Percentiles rank a stretch among this genome's conserved stretches.
Evolutionary conservation across 495 filamentous ascomycete genomes (phyloP).

Genomic region (Echria macrotheca): DNA sequence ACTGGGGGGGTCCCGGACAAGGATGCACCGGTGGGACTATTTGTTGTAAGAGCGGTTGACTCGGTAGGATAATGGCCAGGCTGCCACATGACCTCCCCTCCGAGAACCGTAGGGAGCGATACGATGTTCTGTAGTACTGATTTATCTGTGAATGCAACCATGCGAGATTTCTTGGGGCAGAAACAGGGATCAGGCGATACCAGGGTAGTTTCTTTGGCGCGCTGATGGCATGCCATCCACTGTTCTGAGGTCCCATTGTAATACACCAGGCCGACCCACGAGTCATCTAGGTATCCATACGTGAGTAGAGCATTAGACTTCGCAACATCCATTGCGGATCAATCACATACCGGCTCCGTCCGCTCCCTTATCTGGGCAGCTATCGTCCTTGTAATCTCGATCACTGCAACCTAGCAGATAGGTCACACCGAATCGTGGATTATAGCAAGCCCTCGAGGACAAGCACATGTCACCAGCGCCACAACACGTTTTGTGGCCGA

Average conservation of each 20-base stretch:
- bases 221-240: slow-evolving; percentile 6
- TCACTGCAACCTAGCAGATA: slow-evolving; percentile 31
- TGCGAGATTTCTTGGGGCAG: background rate
- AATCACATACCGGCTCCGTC: background rate
- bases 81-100: too few species aligned
- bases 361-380: slow-evolving; percentile 24
- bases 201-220: background rate
- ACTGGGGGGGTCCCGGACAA: too few species aligned
- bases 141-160: background rate
- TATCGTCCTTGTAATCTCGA: slow-evolving; percentile 11
- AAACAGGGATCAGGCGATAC: background rate
- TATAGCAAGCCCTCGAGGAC: slow-evolving; percentile 2
- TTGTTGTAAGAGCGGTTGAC: too few species aligned
- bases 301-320: too few species aligned
- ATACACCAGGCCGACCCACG: slow-evolving; percentile 15
- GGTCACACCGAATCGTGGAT: slow-evolving; percentile 16
- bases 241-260: slow-evolving; percentile 10
- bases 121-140: background rate
- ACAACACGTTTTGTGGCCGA: slow-evolving; percentile 7
- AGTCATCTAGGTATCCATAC: slow-evolving; percentile 11
- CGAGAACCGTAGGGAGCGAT: background rate
- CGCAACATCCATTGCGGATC: background rate
- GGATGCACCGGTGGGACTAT: too few species aligned
- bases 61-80: too few species aligned
- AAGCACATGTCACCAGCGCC: slow-evolving; percentile 5